Base-by-base conservation (phyloP, 257 asterid genomes). In the Jaltomata sinuosa region DNA sequence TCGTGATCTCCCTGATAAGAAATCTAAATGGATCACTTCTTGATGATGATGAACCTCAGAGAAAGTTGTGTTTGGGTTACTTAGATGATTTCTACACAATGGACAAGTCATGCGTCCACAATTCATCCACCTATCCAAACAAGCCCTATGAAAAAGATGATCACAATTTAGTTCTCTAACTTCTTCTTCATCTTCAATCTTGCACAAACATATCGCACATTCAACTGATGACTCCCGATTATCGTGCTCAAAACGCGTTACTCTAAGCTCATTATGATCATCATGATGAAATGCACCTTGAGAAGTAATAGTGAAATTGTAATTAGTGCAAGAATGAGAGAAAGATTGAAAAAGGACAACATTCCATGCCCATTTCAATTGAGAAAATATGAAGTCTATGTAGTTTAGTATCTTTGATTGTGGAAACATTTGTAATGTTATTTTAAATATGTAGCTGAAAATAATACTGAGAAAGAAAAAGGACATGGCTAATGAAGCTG, bases 81-180 rank as follows among this genome's bases (percentile, higher is more conserved):
- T 81, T 11, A 88, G 40, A 67, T 77, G 47, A 5, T 52, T 34
- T 5, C 88, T 81, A 19, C 90, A 88, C 6, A 88, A 49, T 0
- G 90, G 90, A 77, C 90, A 88, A 1, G 88, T 85, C 2, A 29
- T 29, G 2, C 72, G 68, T 8, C 86, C 86, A 49, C 34, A 77
- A 15, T 84, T 84, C 18, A 47, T 42, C 87, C 90, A 88, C 50
- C 87, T 64, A 50, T 88, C 88, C 1, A 88, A 55, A 38, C 90
- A 88, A 55, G 55, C 87, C 79, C 79, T 55, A 32, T 85, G 90
- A 32, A 85, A 88, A 57, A 80, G 2, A 76, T 88, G 90, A 36
- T 79, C 61, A 82, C 90, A 88, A 2, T 19, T 86, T 31, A 88
- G 50, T 80, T 85, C 90, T 55, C 83, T 57, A 40, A 86, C 40